phyloP scores from a whole-genome alignment of 2,329 filamentous ascomycete genomes.

The Trichoderma afroharzianum region DNA sequence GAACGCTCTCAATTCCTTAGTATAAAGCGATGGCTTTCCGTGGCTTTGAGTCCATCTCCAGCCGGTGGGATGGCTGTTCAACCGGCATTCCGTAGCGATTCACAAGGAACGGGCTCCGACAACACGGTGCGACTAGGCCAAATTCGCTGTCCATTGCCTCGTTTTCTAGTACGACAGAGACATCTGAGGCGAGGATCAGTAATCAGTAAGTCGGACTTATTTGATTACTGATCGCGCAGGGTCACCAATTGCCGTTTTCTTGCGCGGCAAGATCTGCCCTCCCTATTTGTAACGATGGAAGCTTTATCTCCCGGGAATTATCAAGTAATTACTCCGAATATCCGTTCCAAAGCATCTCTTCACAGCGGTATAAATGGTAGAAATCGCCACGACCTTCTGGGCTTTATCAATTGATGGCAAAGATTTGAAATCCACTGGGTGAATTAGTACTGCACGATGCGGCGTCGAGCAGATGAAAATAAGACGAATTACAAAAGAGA shows the following conservation, averaged over 20 bases:
- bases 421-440: neutral
- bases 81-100: neutral
- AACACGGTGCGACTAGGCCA: neutral
- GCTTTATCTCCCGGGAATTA: neutral
- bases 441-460: too few species aligned
- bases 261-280: neutral
- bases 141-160: neutral
- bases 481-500: too few species aligned
- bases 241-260: neutral
- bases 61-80: slow-evolving; percentile 3
- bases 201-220: neutral
- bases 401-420: neutral
- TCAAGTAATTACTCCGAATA: neutral
- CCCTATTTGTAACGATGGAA: neutral
- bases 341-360: neutral
- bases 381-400: neutral
- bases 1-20: neutral
- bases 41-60: neutral
- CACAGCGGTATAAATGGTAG: neutral
- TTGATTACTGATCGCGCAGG: neutral
- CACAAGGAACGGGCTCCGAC: neutral
- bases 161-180: neutral
- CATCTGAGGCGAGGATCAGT: neutral
- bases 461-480: too few species aligned
- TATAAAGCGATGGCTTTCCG: neutral